Conservation (phyloP, 2,329 filamentous ascomycete species). For the Calonectria honghensis region DNA sequence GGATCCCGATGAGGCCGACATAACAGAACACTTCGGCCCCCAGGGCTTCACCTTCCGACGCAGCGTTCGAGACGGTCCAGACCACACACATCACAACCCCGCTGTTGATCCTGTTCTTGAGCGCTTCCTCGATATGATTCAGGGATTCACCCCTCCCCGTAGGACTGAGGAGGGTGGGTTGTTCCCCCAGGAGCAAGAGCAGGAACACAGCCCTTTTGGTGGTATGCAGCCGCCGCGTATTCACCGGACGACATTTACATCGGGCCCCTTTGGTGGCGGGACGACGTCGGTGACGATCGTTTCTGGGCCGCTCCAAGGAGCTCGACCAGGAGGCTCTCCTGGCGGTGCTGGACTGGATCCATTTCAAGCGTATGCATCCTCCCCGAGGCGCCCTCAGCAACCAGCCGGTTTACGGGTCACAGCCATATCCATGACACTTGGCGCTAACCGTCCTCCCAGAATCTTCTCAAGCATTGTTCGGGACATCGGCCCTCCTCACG, state of each 20-base stretch:
- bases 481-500: constrained; percentile 60
- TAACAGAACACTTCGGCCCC: constrained; percentile 71
- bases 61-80: constrained; percentile 56
- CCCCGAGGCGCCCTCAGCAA: constrained; percentile 37
- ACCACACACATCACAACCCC: constrained; percentile 53
- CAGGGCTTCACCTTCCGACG: constrained; percentile 65
- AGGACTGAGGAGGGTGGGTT: constrained; percentile 38
- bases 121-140: constrained; percentile 67
- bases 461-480: constrained; percentile 69
- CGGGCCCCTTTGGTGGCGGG: constrained; percentile 62
- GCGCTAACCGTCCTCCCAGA: constrained; percentile 63
- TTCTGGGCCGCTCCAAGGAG: constrained; percentile 59
- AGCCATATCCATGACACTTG: constrained; percentile 45
- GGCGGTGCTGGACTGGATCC: constrained; percentile 58
- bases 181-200: constrained; percentile 41
- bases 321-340: constrained; percentile 39
- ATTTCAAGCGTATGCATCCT: constrained; percentile 69
- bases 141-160: constrained; percentile 57
- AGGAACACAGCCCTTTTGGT: constrained; percentile 48
- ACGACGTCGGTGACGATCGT: constrained; percentile 70
- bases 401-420: constrained; percentile 46
- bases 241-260: constrained; percentile 62
- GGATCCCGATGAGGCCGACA: constrained; percentile 76
- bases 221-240: constrained; percentile 53
- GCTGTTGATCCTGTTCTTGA: constrained; percentile 62